phyloP scores from a whole-genome alignment of 768 basidiomycete genomes.

The Pleurotus pulmonarius region DNA sequence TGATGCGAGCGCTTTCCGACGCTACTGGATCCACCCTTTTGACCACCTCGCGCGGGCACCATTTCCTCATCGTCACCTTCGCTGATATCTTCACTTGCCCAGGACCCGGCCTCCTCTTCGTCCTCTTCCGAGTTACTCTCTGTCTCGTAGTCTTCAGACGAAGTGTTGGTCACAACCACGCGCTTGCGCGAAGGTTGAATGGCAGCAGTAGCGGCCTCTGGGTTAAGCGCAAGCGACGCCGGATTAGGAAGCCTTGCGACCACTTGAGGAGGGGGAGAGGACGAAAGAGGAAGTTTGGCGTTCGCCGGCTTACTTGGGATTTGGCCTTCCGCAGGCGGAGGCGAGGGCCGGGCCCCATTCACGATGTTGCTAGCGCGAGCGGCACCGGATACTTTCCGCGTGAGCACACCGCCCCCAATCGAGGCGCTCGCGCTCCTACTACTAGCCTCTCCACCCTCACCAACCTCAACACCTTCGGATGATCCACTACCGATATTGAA shows the following conservation, averaged over 20 bases:
- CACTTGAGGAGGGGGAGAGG: neutral
- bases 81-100: conserved; percentile 58
- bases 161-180: conserved; percentile 11
- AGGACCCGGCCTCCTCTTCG: conserved; percentile 44
- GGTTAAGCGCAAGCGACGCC: conserved; percentile 4
- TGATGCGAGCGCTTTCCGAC: conserved; percentile 14
- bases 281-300: neutral
- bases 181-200: conserved; percentile 14
- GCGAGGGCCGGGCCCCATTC: neutral
- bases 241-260: neutral
- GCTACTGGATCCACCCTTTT: neutral
- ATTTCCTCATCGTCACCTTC: conserved; percentile 33
- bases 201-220: neutral
- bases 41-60: conserved; percentile 11
- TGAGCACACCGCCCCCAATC: conserved; percentile 1
- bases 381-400: neutral
- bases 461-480: conserved; percentile 6
- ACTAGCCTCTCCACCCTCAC: conserved; percentile 12
- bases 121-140: conserved; percentile 31
- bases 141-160: conserved; percentile 14
- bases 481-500: conserved; percentile 7
- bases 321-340: neutral
- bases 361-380: neutral
- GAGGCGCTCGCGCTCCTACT: conserved; percentile 10
- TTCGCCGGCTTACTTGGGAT: neutral